phyloP scores from a whole-genome alignment of 495 filamentous ascomycete species.

The Aspergillus baeticus region DNA sequence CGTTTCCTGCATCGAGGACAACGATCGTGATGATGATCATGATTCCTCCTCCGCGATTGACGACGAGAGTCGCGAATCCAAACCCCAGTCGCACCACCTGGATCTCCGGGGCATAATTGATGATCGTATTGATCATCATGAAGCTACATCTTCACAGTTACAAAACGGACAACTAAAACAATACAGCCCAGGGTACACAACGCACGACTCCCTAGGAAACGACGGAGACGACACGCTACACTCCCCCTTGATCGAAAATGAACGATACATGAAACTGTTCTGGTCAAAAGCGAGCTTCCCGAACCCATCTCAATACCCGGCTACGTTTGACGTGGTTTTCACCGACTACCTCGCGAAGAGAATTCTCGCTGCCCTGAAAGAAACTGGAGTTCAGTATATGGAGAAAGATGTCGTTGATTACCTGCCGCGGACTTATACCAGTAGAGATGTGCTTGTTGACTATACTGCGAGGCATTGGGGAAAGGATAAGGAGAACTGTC shows the following conservation, averaged over 20 bases:
- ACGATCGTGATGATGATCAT: background rate
- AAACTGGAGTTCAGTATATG: background rate
- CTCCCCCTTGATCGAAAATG: background rate
- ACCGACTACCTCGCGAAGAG: background rate
- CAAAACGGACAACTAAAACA: background rate
- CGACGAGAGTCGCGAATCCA: no score
- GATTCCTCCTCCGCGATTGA: no score
- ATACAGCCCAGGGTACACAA: conserved; percentile 2
- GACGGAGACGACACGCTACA: background rate
- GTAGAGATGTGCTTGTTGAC: background rate
- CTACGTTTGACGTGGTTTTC: background rate
- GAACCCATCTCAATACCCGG: background rate
- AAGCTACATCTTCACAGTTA: background rate
- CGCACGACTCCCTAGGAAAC: background rate
- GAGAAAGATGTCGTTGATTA: background rate
- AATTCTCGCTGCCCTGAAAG: background rate
- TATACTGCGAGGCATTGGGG: background rate
- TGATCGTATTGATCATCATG: background rate
- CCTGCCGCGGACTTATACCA: background rate
- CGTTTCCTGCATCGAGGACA: background rate
- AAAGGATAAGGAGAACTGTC: background rate
- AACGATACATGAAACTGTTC: background rate
- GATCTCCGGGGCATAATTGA: background rate
- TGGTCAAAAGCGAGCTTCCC: background rate
- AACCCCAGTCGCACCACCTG: background rate